phyloP scores from a whole-genome alignment of 2,329 filamentous ascomycete genomes.

The Colletotrichum sansevieriae region DNA sequence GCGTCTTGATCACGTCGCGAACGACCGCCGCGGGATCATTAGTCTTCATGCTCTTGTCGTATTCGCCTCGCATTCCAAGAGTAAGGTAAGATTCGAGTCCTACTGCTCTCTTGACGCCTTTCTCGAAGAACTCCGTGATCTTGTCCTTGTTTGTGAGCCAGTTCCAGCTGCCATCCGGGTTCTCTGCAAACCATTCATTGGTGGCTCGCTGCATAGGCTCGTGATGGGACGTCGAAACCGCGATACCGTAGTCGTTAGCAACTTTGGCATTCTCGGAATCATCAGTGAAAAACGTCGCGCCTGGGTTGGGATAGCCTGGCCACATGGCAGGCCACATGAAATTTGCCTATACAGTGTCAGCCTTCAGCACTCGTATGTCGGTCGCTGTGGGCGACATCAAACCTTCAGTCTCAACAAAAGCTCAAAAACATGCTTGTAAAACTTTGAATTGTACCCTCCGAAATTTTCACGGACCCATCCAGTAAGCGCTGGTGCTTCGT shows the following conservation, averaged over 20 bases:
- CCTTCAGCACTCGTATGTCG: no score
- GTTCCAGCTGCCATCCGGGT: constrained; percentile 66
- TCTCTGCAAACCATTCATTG: constrained; percentile 57
- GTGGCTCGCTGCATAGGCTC: constrained; percentile 75
- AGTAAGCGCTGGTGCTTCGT: constrained; percentile 71
- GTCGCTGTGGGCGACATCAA: no score
- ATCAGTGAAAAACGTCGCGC: constrained; percentile 72
- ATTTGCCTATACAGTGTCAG: constrained; percentile 60
- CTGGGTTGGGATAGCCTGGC: constrained; percentile 61
- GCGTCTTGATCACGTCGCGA: constrained; percentile 65
- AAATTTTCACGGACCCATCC: constrained; percentile 67
- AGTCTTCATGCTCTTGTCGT: constrained; percentile 65
- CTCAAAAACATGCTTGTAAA: constrained; percentile 74
- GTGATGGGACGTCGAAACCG: constrained; percentile 74
- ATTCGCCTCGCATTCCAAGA: constrained; percentile 69
- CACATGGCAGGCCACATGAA: constrained; percentile 79
- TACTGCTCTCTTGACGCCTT: constrained; percentile 67
- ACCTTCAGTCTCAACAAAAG: constrained; percentile 68
- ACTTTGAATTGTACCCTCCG: constrained; percentile 65
- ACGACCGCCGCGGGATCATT: constrained; percentile 65
- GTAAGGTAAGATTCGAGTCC: constrained; percentile 71
- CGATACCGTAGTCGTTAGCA: constrained; percentile 73
- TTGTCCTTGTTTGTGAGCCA: constrained; percentile 69
- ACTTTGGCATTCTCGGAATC: constrained; percentile 69
- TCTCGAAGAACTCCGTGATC: constrained; percentile 68